Evolutionary conservation across 1,139 yeast species (phyloP).

Genomic region (Zygosaccharomyces sapae): DNA sequence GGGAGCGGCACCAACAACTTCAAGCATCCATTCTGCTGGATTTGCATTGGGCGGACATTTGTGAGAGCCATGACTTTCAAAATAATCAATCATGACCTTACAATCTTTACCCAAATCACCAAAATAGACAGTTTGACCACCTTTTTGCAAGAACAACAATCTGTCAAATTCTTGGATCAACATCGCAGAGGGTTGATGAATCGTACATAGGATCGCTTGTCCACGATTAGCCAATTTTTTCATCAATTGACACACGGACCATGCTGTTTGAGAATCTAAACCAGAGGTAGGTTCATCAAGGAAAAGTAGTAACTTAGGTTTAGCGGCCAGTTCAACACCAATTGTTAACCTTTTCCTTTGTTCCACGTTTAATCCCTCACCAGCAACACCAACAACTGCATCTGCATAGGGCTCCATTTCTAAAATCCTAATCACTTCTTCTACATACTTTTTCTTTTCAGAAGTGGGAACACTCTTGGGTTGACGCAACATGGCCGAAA

Average conservation of each 20-base stretch:
- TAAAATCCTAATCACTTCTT: constrained; percentile 60
- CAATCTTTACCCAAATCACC: constrained; percentile 74
- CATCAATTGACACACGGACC: constrained; percentile 77
- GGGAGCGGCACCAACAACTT: constrained; percentile 77
- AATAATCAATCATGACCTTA: constrained; percentile 56
- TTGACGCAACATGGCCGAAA: constrained; percentile 72
- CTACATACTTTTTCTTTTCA: constrained; percentile 70
- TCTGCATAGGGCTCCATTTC: constrained; percentile 75
- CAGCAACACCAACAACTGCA: constrained; percentile 80
- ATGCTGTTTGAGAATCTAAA: constrained; percentile 86
- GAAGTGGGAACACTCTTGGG: constrained; percentile 48
- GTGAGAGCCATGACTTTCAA: constrained; percentile 66
- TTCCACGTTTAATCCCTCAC: constrained; percentile 76
- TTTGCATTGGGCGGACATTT: constrained; percentile 62
- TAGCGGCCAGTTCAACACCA: constrained; percentile 85
- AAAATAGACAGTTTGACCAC: constrained; percentile 76
- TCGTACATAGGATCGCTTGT: constrained; percentile 78
- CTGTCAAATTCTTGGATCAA: constrained; percentile 75
- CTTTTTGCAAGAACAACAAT: constrained; percentile 62
- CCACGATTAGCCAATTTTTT: constrained; percentile 72
- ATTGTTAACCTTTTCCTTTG: constrained; percentile 81
- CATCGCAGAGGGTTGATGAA: constrained; percentile 80
- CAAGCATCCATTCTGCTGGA: constrained; percentile 83
- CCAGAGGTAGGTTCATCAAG: constrained; percentile 94
- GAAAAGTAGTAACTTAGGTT: constrained; percentile 74